phyloP scores from a whole-genome alignment of 1,139 yeast genomes.

The Zygoascus hellenicus region DNA sequence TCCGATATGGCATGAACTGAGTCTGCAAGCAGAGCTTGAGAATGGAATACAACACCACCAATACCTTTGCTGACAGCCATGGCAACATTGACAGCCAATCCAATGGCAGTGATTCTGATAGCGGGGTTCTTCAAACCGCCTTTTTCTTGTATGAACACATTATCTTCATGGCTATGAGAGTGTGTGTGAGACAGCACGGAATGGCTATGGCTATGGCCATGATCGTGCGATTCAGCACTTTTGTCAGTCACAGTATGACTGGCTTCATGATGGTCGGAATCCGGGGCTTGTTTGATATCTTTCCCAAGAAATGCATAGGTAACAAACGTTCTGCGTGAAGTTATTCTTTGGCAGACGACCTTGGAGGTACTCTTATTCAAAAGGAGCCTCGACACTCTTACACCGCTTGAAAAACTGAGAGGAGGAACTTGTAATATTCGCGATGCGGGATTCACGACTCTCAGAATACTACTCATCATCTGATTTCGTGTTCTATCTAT shows the following conservation, averaged over 20 bases:
- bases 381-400: no score
- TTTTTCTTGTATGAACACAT: conserved; percentile 25
- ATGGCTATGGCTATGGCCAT: conserved; percentile 29
- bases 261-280: no score
- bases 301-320: no score
- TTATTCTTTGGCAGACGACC: no score
- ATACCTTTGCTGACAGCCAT: conserved; percentile 82
- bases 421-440: no score
- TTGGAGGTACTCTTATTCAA: no score
- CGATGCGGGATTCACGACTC: no score
- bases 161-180: conserved; percentile 27
- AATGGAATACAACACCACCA: conserved; percentile 89
- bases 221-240: conserved; percentile 22
- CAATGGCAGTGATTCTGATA: conserved; percentile 89
- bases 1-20: conserved; percentile 91
- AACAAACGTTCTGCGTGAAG: no score
- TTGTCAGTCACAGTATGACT: not conserved
- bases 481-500: no score
- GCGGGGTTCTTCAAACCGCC: conserved; percentile 63
- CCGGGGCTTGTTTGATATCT: no score
- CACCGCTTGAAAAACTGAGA: no score
- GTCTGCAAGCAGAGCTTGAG: conserved; percentile 91
- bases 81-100: conserved; percentile 72
- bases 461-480: no score
- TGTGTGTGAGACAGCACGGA: conserved; percentile 28